Base-by-base conservation (phyloP, 2,329 filamentous ascomycete species). In the Thelonectria discophora region DNA sequence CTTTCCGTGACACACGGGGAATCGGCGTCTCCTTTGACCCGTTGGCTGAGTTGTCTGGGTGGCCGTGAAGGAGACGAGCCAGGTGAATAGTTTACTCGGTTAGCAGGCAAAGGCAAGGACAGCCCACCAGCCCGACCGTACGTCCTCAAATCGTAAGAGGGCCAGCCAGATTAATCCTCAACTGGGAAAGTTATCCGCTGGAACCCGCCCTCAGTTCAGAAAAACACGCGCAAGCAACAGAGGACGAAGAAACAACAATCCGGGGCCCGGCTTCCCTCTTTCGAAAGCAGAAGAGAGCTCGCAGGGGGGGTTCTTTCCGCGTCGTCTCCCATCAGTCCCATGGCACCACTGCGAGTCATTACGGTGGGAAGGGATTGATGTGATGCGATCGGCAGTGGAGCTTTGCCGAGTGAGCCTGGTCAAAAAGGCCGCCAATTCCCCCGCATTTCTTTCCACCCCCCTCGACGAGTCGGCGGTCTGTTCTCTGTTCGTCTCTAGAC, bases 381-480 rank as follows among this genome's bases (percentile, higher is more conserved):
- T 71, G 69, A 66, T 71, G 61, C 64, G 69, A 69, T 71, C 69
- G 69, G 66, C 69, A 65, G 69, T 71, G 69, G 67, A 69, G 62
- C 58, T 61, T 45, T 63, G 66, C 60, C 60, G 58, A 63, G 55
- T 50, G 50, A 55, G 45, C 43, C 50, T 50, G 42, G 54, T 63
- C 58, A 65, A 68, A 66, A 69, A 67, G 62, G 49, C 53, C 65
- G 50, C 60, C 58, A 50, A 48, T 59, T 67, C 65, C 69, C 69
- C 69, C 69, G 69, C 69, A 70, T 70, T 70, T 62, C 43, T 52
- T 34, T 40, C 4, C 7, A 7, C n/a, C n/a, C n/a, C n/a, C n/a
- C n/a, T n/a, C n/a, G n/a, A n/a, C n/a, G 17, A 65, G 66, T 59
- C 64, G 60, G 61, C 53, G 56, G 53, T 60, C 51, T 61, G 47